Evolutionary conservation across 371 early-diverging fungal species (phyloP).

Genomic region (Thermomucor indicae-seudaticae): DNA sequence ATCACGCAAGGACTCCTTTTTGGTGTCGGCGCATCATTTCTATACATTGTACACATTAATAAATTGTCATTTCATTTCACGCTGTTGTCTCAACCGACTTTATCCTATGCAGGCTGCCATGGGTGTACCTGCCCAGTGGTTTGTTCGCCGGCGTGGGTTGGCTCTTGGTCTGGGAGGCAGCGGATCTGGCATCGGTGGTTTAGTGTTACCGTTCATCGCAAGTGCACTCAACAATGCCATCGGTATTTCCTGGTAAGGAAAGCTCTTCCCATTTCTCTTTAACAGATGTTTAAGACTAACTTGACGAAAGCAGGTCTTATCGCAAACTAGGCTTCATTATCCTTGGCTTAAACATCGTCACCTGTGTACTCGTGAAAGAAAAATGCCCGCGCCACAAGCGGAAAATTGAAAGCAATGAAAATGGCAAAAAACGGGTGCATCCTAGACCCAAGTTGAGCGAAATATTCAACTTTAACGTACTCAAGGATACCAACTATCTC

Average conservation of each 20-base stretch:
- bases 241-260: slow-evolving; percentile 49
- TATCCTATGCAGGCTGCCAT: slow-evolving; percentile 15
- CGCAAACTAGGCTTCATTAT: slow-evolving; percentile 53
- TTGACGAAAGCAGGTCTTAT: slow-evolving; percentile 35
- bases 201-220: slow-evolving; percentile 65
- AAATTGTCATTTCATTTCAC: no score
- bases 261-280: background rate
- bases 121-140: slow-evolving; percentile 74
- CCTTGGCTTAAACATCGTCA: slow-evolving; percentile 28
- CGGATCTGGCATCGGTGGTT: slow-evolving; percentile 79
- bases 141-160: slow-evolving; percentile 60
- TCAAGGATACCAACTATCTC: slow-evolving; percentile 42
- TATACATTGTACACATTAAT: slow-evolving; percentile 11
- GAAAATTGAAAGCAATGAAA: no score
- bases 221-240: slow-evolving; percentile 50
- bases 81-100: slow-evolving; percentile 1
- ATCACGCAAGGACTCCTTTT: slow-evolving; percentile 69
- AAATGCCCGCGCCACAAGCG: slow-evolving; percentile 20
- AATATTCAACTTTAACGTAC: slow-evolving; percentile 40
- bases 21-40: slow-evolving; percentile 59
- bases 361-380: slow-evolving; percentile 37
- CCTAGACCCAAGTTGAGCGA: slow-evolving; percentile 12
- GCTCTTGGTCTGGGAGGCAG: slow-evolving; percentile 73
- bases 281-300: background rate
- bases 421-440: slow-evolving; percentile 21